Evolutionary conservation across 768 basidiomycete species (phyloP).

Genomic region (Kockovaella imperatae): DNA sequence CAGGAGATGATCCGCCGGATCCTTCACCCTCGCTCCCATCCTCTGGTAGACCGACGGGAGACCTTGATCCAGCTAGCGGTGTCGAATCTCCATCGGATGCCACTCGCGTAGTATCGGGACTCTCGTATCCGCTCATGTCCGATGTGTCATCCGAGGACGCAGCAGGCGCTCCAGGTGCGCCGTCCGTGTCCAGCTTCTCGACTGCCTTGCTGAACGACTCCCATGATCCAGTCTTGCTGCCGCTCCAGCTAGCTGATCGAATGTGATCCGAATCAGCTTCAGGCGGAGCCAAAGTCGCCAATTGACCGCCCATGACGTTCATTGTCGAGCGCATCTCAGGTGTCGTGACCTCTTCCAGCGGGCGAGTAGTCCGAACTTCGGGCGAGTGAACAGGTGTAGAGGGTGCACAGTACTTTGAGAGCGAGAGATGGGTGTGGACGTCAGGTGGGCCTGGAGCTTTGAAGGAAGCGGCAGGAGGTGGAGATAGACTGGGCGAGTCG

Average conservation of each 20-base stretch:
- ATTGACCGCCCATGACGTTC: conserved; percentile 27
- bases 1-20: conserved; percentile 10
- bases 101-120: too few relatives aligned
- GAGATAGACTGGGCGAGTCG: conserved; percentile 28
- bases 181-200: conserved; percentile 2
- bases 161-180: background rate
- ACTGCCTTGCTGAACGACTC: conserved; percentile 24
- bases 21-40: background rate
- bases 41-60: conserved; percentile 18
- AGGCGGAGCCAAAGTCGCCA: conserved; percentile 24
- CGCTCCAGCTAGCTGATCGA: conserved; percentile 40
- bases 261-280: conserved; percentile 18
- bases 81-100: conserved; percentile 29
- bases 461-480: conserved; percentile 26
- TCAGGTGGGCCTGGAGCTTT: conserved; percentile 33
- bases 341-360: background rate
- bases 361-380: background rate
- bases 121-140: too few relatives aligned
- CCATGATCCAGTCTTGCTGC: conserved; percentile 23
- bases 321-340: background rate
- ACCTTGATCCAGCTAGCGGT: conserved; percentile 24
- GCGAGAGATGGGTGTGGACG: conserved; percentile 35
- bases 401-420: conserved; percentile 42
- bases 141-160: background rate
- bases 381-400: conserved; percentile 29